Percentiles rank a stretch among this genome's conserved stretches.
phyloP scores from a whole-genome alignment of 1,139 yeast genomes.

The Candida buenavistaensis region DNA sequence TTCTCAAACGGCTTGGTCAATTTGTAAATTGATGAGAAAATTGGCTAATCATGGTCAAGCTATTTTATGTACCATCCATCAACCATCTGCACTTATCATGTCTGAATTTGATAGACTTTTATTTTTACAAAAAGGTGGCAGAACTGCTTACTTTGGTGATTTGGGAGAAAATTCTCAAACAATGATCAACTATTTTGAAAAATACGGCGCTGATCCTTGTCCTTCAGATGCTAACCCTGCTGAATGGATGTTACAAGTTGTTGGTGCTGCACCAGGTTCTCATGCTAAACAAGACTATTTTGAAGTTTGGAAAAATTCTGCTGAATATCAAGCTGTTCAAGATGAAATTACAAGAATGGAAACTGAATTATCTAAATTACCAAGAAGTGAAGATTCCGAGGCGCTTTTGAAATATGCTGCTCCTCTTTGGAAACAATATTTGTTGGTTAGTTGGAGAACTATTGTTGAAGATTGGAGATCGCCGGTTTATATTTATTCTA shows the following conservation, averaged over 20 bases:
- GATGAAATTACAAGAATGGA: constrained; percentile 28
- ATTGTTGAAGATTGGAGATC: constrained; percentile 46
- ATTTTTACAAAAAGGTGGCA: constrained; percentile 48
- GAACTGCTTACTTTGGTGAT: constrained; percentile 67
- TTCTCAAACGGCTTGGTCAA: constrained; percentile 47
- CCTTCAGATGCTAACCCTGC: constrained; percentile 51
- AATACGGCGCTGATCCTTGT: constrained; percentile 50
- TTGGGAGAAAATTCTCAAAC: constrained; percentile 56
- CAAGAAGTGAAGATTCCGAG: constrained; percentile 24
- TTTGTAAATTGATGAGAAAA: constrained; percentile 41
- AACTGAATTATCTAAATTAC: constrained; percentile 27
- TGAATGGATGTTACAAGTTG: constrained; percentile 58
- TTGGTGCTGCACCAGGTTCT: constrained; percentile 42
- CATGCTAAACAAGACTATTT: constrained; percentile 35
- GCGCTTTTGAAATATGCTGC: constrained; percentile 26
- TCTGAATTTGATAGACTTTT: constrained; percentile 37
- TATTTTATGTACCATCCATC: constrained; percentile 44
- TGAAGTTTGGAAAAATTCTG: constrained; percentile 35
- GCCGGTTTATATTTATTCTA: constrained; percentile 40
- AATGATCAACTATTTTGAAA: constrained; percentile 55
- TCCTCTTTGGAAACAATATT: constrained; percentile 26
- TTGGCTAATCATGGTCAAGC: constrained; percentile 46
- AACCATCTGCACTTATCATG: constrained; percentile 41
- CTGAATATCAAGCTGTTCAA: constrained; percentile 24
- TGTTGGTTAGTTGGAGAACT: constrained; percentile 25